Percentiles rank a stretch among this genome's conserved stretches.
Conservation (phyloP, 1,139 yeast genomes). For the Diutina neorugosa region DNA sequence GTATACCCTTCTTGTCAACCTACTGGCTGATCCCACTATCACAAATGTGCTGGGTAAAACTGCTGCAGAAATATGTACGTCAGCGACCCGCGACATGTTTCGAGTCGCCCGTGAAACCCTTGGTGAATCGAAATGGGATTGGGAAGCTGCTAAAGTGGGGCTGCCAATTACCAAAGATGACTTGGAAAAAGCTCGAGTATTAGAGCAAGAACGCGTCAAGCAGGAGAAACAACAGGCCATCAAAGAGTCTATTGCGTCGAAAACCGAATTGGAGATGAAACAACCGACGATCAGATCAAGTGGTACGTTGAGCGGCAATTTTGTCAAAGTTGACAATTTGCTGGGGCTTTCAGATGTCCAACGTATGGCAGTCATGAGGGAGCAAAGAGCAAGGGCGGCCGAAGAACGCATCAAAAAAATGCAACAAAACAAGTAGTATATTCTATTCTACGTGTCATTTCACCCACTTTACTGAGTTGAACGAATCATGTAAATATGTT, state of each 20-base stretch:
- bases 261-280: constrained; percentile 26
- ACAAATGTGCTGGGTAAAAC: constrained; percentile 45
- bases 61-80: constrained; percentile 35
- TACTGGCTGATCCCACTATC: constrained; percentile 62
- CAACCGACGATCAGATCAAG: constrained; percentile 18
- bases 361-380: constrained; percentile 69
- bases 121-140: constrained; percentile 61
- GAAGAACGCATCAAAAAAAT: constrained; percentile 55
- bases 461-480: background rate
- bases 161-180: constrained; percentile 53
- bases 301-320: constrained; percentile 18
- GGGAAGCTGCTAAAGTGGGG: constrained; percentile 62
- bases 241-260: constrained; percentile 29
- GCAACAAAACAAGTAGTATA: background rate
- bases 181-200: constrained; percentile 32
- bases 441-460: background rate
- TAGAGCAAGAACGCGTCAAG: constrained; percentile 6
- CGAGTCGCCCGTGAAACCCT: constrained; percentile 54
- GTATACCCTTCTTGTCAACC: constrained; percentile 44
- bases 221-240: constrained; percentile 22
- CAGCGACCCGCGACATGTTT: constrained; percentile 40
- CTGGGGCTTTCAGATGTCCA: constrained; percentile 50
- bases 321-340: constrained; percentile 13
- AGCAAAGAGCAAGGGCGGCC: constrained; percentile 92
- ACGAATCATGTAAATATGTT: background rate